Evolutionary conservation across 768 basidiomycete genomes (phyloP), one percentile per base, ranked within the genome.

Genomic region (Xerocomellus chrysenteron): DNA sequence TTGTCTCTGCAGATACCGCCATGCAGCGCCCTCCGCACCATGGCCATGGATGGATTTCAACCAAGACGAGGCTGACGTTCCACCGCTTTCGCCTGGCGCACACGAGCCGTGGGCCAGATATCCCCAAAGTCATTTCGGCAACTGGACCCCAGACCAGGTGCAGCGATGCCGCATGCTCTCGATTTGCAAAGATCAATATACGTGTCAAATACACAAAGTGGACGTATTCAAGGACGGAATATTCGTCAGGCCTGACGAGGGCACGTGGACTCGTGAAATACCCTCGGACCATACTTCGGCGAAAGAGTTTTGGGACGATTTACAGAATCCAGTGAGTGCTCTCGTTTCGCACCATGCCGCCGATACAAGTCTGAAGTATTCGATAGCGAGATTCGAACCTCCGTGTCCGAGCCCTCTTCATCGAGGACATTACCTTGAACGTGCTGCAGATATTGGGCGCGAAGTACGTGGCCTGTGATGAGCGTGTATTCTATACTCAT

Each of bases 101-200:
- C 6, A 24, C 26, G 42, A 56, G 11, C 47, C 17, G 4, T 79
- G 77, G 77, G 36, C 52, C 8, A 46, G 51, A 56, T 84, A 84
- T 60, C 82, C 83, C 0, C 78, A 81, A 55, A 76, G 78, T 1
- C 68, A 77, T 13, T 85, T 80, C 56, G 79, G 79, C 12, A 85
- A 83, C 56, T 84, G 84, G 84, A 82, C 80, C 0, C 65, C 64
- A 7, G 66, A 65, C 14, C 83, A 84, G 49, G 73, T 78, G 19
- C 0, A 39, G 0, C 64, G 70, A 46, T 75, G 75, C 43, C 60
- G 65, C 50, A 76, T 79, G 70, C 40, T 66, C 52, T 53, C 50
- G 26, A 71, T 59, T 11, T 67, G 60, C 39, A 19, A 53, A 12
- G 51, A 54, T 13, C 32, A 55, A 36, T 54, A 61, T 1, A 4